Evolutionary conservation across 208 protist species (phyloP).

Genomic region (Leishmania aethiopica): DNA sequence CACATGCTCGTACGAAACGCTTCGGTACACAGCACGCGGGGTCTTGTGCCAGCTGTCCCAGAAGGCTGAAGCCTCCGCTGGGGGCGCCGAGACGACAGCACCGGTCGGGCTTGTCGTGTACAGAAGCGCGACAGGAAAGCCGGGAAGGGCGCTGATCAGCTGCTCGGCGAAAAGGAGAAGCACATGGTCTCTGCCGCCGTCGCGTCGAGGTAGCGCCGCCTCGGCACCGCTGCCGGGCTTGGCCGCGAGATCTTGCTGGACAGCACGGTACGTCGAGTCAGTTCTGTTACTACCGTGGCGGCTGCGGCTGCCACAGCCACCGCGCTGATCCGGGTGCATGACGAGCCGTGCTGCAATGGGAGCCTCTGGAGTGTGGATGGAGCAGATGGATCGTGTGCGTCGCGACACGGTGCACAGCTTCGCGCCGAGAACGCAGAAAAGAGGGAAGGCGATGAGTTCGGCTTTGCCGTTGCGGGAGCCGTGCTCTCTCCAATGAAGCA

Average conservation of each 20-base stretch:
- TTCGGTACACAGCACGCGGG: conserved; percentile 17
- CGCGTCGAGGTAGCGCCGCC: not conserved
- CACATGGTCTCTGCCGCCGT: not conserved
- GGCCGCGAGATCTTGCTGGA: not conserved
- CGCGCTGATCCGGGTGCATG: conserved; percentile 3
- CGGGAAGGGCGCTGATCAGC: conserved; percentile 29
- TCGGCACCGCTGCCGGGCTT: too few species aligned
- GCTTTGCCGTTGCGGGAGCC: not conserved
- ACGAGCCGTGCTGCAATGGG: not conserved
- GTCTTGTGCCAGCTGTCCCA: conserved; percentile 34
- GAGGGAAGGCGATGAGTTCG: conserved; percentile 20
- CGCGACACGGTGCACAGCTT: conserved; percentile 26
- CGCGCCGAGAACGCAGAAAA: conserved; percentile 23
- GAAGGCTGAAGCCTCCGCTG: conserved; percentile 2
- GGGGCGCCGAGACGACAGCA: conserved; percentile 23
- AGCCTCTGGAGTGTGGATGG: conserved; percentile 13
- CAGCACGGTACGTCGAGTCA: not conserved
- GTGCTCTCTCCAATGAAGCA: not conserved
- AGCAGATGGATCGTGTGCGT: conserved; percentile 16
- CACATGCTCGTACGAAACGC: conserved; percentile 26
- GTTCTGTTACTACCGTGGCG: not conserved
- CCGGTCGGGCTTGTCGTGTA: conserved; percentile 45
- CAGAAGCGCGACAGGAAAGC: conserved; percentile 37
- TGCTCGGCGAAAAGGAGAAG: conserved; percentile 52
- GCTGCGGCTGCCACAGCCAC: not conserved